Base-by-base conservation (phyloP, 352 stramenopile species). In the Phytophthora ramorum region DNA sequence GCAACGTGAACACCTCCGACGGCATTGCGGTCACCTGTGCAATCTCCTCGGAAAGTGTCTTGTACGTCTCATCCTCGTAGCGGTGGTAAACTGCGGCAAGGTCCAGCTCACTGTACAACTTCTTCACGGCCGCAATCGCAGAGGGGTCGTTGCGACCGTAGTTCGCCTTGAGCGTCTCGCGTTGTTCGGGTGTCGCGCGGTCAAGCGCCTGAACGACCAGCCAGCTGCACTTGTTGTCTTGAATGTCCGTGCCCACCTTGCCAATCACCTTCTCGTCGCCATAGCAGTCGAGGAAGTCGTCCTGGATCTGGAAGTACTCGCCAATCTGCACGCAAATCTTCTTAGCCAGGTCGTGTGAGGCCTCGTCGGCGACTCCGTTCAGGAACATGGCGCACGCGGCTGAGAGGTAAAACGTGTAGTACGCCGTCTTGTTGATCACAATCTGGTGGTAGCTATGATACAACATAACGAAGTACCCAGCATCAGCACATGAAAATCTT, bases 181-280 rank as follows among this genome's bases (percentile, higher is more conserved):
- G 92, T 68, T 98, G 93, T 53, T 83, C 83, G 6, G 55, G 47
- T 10, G 77, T 87, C 5, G 89, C 88, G 7, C 77, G 85, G 32
- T 87, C 57, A 24, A 98, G 83, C 24, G 97, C 98, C 75, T 99
- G 92, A 58, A 98, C 91, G 20, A 99, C 93, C 9, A 99, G 83
- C 98, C 98, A 99, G 66, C 92, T 98, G 83, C 97, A 99, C 81
- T 99, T 99, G 74, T 97, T 99, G 78, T 99, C 98, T 78, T 99
- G 93, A 78, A 99, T 99, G 79, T 99, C 98, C 14, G 97, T 99
- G 62, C 96, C 96, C 38, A 95, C 79, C 75, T 98, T 98, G 63
- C 95, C 95, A 53, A 98, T 97, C 53, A 98, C 91, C 35, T 89
- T 71, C 10, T 93, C 90, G 53, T 97, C 87, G 44, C 91, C 98